Evolutionary conservation across 176 grass and related monocot genomes (phyloP), one percentile per base, ranked within the genome.

Genomic region (Eremochloa ophiuroides): DNA sequence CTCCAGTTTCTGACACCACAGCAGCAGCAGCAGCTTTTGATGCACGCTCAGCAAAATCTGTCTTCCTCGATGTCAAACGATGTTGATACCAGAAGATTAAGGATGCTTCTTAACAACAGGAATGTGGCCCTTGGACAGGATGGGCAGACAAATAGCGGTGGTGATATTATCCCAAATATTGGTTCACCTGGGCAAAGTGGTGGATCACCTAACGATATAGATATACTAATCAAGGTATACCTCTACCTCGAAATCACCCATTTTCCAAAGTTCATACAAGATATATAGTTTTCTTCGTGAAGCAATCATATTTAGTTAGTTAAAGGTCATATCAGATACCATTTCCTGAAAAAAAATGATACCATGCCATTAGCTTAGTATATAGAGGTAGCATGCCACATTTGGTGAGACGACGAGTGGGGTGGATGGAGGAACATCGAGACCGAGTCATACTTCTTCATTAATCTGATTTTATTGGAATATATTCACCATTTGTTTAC

Each of bases 11-110:
- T 94, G 73, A 94, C 84, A 74, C 82, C 87, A 30, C 89, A 94
- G 43, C 93, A 94, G 55, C 93, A 94, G 59, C 93, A 94, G 65
- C 84, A 90, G 68, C 84, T 94, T 87, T 34, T 91, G 8, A 65
- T 94, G 67, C 89, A 92, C 50, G 89, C 89, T 44, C 93, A 94
- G 64, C 93, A 89, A 87, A 94, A 91, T 89, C 82, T 91, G 43
- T 28, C 84, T 56, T 94, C 93, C n/a, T 87, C 93, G 64, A 87
- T 89, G 77, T 83, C 87, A 64, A 88, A 74, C 69, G 89, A 94
- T 89, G 85, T 88, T 87, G 93, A 94, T 23, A 87, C 60, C 68
- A 89, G 89, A 89, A 91, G 93, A 74, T 75, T 94, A 75, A 85
- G 93, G 83, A 87, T 94, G 89, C 86, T 94, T 83, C 75, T 94